Conservation (phyloP, 805 yeast species). For the Pichia kluyveri region DNA sequence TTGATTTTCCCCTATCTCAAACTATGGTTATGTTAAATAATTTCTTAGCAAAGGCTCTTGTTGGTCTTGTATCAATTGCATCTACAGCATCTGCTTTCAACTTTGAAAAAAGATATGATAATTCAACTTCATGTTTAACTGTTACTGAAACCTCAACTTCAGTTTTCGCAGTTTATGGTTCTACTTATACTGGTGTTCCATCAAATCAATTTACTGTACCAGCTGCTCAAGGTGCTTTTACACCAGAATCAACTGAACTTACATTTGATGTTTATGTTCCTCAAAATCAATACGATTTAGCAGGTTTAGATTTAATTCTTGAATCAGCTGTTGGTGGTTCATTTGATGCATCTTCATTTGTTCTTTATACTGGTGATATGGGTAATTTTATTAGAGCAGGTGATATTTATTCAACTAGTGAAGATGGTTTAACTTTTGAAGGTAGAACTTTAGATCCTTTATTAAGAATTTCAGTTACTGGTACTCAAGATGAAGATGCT, state of each 20-base stretch:
- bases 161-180: slow-evolving; percentile 8
- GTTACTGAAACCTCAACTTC: slow-evolving; percentile 5
- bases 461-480: slow-evolving; percentile 7
- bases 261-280: slow-evolving; percentile 13
- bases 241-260: background rate
- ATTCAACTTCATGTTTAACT: slow-evolving; percentile 1
- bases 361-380: slow-evolving; percentile 9
- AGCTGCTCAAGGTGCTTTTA: slow-evolving; percentile 5
- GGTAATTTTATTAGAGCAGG: slow-evolving; percentile 7
- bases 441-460: slow-evolving; percentile 11
- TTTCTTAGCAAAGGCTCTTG: background rate
- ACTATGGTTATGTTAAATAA: slow-evolving; percentile 6
- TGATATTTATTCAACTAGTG: background rate
- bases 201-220: slow-evolving; percentile 11
- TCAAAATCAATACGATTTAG: background rate
- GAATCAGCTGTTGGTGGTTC: background rate
- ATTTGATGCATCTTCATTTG: background rate
- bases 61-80: slow-evolving; percentile 1
- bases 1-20: slow-evolving; percentile 4
- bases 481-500: background rate
- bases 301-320: slow-evolving; percentile 6
- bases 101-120: background rate
- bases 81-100: background rate
- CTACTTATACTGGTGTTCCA: slow-evolving; percentile 10
- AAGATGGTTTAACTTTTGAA: slow-evolving; percentile 5